Base-by-base conservation (phyloP, 75 land plant species). In the Picea glauca region DNA sequence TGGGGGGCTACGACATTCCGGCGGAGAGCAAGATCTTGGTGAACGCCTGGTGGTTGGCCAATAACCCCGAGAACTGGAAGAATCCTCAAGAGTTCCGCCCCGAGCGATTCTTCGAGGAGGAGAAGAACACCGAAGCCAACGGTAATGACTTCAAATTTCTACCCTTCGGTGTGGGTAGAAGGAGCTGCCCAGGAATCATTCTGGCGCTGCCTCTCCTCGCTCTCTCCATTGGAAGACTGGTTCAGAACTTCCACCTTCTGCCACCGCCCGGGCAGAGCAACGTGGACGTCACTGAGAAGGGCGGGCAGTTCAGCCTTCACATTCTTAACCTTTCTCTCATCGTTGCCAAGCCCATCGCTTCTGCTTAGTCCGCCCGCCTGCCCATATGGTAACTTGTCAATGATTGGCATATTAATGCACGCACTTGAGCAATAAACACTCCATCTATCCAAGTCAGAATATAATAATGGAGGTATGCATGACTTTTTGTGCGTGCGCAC, bases 31-130 rank as follows among this genome's bases (percentile, higher is more conserved):
- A 88, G 80, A 85, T 94, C 70, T 82, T 94, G 32, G 92, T 94
- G 30, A 94, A 94, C 76, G 96, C 94, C 13, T 92, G 94, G 96
- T 87, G 91, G 89, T 78, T 94, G 38, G 89, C 85, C 31, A 94
- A 92, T 79, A 88, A 94, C 56, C 97, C 95, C 5, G 85, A 78
- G 32, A 62, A 79, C 72, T 94, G 97, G 97, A 83, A 83, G 13
- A 80, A 79, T 20, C 93, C 97, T 0, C 85, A 87, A 54, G 87
- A 85, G 58, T 94, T 94, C 88, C 30, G 90, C 57, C 97, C 94
- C 4, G 91, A 90, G 82, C 35, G 96, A 60, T 90, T 94, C 83
- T 50, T 94, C 80, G 83, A 84, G 20, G 89, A 87, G 75, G 91
- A 91, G 38, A 64, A 58, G 18, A 79, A 56, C n/a, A 84, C 85